These are phyloP conservation scores for Irineochytrium annulatum DNA, from an alignment of 192 early-diverging fungal species.

Conservation along the genomic window DNA sequence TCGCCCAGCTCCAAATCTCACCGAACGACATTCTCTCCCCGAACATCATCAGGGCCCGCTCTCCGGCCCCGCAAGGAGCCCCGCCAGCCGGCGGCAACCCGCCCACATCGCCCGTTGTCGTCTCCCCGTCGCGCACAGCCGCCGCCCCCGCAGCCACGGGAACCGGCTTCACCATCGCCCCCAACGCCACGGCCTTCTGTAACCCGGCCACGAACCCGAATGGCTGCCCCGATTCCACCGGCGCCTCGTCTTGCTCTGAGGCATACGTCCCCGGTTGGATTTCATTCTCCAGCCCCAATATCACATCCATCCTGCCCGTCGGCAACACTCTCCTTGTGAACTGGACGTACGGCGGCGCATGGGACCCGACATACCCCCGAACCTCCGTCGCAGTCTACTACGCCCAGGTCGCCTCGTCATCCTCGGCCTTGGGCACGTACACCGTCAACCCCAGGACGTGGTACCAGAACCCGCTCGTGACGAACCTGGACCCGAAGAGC, in stretches of 20 bases:
- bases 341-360: not conserved
- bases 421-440: not conserved
- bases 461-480: not conserved
- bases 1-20: too few relatives aligned
- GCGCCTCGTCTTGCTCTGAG: not conserved
- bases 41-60: too few relatives aligned
- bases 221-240: conserved; percentile 2
- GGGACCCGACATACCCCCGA: not conserved
- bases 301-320: conserved; percentile 1
- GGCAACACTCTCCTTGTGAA: conserved; percentile 1
- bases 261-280: not conserved
- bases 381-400: not conserved
- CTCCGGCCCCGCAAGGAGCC: too few relatives aligned
- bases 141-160: too few relatives aligned
- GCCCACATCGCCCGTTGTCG: too few relatives aligned
- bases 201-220: too few relatives aligned
- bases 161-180: too few relatives aligned
- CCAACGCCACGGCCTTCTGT: too few relatives aligned
- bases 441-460: not conserved
- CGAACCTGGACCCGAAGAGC: not conserved
- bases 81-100: too few relatives aligned
- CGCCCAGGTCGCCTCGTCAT: not conserved
- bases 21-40: too few relatives aligned
- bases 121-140: too few relatives aligned
- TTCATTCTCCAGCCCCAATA: not conserved